phyloP scores from a whole-genome alignment of 2,329 filamentous ascomycete genomes.

The Cercospora janseana region DNA sequence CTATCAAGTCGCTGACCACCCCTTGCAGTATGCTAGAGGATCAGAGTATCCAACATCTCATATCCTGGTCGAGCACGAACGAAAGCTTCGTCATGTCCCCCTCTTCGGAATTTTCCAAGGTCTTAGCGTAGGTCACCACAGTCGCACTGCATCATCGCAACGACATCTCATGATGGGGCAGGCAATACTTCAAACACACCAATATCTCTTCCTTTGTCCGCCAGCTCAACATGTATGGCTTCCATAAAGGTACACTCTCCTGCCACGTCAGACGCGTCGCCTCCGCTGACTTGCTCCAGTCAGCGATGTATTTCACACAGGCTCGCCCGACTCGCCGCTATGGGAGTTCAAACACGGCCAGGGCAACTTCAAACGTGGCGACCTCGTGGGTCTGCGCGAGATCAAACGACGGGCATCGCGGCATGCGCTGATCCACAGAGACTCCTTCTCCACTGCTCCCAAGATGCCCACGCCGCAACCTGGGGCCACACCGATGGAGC shows the following conservation, averaged over 20 bases:
- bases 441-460: constrained; percentile 71
- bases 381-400: constrained; percentile 84
- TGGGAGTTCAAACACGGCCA: constrained; percentile 99
- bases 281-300: constrained; percentile 54
- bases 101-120: constrained; percentile 95
- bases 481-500: constrained; percentile 58
- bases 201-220: constrained; percentile 98
- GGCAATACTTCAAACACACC: constrained; percentile 98
- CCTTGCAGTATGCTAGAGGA: constrained; percentile 87
- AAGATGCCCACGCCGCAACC: constrained; percentile 74
- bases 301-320: constrained; percentile 96
- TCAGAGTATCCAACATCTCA: constrained; percentile 85
- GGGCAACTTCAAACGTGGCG: constrained; percentile 93
- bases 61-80: constrained; percentile 89
- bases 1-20: constrained; percentile 35
- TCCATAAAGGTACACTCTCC: constrained; percentile 80
- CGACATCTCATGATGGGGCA: constrained; percentile 41
- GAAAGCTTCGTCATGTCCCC: constrained; percentile 99
- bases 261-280: neutral
- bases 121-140: constrained; percentile 63
- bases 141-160: neutral
- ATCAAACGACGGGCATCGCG: constrained; percentile 93
- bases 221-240: constrained; percentile 98
- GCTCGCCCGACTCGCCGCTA: constrained; percentile 84
- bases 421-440: constrained; percentile 88